Conservation (phyloP, 2,329 filamentous ascomycete genomes). For the Trichocomaceae sp. region DNA sequence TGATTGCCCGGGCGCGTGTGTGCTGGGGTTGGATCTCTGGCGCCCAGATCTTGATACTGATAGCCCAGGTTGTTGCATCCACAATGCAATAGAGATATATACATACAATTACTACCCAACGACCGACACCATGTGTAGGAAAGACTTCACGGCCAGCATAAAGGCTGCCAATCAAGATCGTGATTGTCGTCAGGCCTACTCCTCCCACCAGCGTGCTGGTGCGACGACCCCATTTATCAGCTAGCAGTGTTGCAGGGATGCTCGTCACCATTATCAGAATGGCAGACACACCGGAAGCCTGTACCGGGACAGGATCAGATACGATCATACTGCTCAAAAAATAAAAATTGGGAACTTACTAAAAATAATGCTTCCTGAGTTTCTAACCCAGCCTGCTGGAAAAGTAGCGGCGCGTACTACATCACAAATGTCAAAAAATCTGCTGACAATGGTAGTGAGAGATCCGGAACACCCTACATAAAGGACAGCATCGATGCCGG, state of each 20-base stretch:
- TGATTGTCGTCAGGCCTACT: slow-evolving; percentile 38
- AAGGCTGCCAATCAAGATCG: slow-evolving; percentile 28
- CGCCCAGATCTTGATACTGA: slow-evolving; percentile 52
- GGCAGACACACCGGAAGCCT: slow-evolving; percentile 53
- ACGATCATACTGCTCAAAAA: too few relatives aligned
- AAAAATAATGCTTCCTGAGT: slow-evolving; percentile 51
- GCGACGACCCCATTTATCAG: slow-evolving; percentile 53
- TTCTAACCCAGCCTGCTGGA: slow-evolving; percentile 52
- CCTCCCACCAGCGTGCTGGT: slow-evolving; percentile 51
- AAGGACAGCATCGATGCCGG: slow-evolving; percentile 57
- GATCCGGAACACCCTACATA: background rate
- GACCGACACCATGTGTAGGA: slow-evolving; percentile 20
- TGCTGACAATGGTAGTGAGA: slow-evolving; percentile 18
- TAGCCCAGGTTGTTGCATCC: slow-evolving; percentile 43
- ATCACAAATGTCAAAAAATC: background rate
- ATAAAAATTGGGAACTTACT: too few relatives aligned
- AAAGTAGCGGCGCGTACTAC: slow-evolving; percentile 55
- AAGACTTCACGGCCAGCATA: slow-evolving; percentile 28
- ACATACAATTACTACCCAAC: slow-evolving; percentile 24
- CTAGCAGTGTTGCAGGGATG: slow-evolving; percentile 50
- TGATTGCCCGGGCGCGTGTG: slow-evolving; percentile 50
- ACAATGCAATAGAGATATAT: slow-evolving; percentile 24
- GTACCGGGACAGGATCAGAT: too few relatives aligned
- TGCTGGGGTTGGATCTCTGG: slow-evolving; percentile 52
- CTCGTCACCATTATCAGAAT: slow-evolving; percentile 53